Percentiles rank a stretch among this genome's conserved stretches.
These are phyloP conservation scores for Solanum piurae DNA, from an alignment of 257 asterid species.

Conservation along the genomic window DNA sequence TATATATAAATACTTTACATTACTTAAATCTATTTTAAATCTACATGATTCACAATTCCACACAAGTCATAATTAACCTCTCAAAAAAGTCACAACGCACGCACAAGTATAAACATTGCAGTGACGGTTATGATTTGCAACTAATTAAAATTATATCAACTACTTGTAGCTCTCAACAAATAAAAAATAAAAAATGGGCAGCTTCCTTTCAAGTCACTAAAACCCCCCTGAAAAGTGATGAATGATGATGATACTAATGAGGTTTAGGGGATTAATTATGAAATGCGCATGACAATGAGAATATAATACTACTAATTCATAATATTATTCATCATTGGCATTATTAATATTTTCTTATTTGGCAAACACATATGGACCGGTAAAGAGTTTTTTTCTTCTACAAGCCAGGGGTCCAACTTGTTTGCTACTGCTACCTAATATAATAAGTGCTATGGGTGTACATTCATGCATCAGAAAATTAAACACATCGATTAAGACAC, in stretches of 20 bases:
- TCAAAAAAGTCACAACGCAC: background rate
- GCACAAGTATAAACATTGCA: background rate
- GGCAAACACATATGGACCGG: background rate
- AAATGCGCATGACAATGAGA: background rate
- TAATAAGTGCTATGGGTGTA: background rate
- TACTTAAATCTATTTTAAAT: background rate
- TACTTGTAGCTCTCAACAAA: background rate
- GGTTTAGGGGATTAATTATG: background rate
- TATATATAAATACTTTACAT: too few relatives aligned
- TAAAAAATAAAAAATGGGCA: background rate
- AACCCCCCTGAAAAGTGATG: background rate
- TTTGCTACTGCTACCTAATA: background rate
- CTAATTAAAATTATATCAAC: background rate
- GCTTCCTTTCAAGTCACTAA: background rate
- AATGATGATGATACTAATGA: background rate
- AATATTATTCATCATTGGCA: background rate
- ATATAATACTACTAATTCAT: background rate
- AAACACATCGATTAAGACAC: background rate
- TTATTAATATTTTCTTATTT: background rate
- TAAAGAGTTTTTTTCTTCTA: background rate
- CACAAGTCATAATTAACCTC: background rate
- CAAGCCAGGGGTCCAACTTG: background rate
- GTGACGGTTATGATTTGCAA: background rate
- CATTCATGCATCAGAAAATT: background rate
- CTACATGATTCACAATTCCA: background rate